phyloP scores from a whole-genome alignment of 2,329 filamentous ascomycete species.

The Trichoderma hamatum region DNA sequence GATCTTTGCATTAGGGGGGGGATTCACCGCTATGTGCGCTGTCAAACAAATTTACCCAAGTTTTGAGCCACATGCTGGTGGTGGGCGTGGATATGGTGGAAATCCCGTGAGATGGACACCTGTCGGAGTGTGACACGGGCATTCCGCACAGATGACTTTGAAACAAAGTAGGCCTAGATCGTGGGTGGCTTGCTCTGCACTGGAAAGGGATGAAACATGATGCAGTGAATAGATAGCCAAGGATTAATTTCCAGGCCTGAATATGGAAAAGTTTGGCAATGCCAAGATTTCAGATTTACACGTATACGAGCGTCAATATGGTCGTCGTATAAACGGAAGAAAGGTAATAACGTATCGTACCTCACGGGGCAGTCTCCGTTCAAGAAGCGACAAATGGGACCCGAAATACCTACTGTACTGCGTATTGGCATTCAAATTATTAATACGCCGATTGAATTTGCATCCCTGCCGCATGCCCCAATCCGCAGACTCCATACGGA shows the following conservation, averaged over 20 bases:
- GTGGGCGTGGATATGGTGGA: background rate
- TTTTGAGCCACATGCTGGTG: background rate
- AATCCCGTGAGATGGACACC: background rate
- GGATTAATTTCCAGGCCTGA: background rate
- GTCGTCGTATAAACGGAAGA: background rate
- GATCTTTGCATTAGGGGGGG: background rate
- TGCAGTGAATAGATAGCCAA: no score
- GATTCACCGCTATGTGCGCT: conserved; percentile 17
- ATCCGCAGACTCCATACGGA: background rate
- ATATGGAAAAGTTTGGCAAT: background rate
- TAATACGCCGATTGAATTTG: background rate
- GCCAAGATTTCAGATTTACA: background rate
- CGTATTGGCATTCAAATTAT: background rate
- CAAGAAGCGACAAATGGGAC: no score
- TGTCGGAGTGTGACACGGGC: background rate
- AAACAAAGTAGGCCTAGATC: background rate
- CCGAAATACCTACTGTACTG: no score
- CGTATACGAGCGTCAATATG: background rate
- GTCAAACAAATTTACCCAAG: background rate
- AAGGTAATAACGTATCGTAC: background rate
- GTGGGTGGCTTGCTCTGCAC: background rate
- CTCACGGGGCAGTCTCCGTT: background rate
- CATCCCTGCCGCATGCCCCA: background rate
- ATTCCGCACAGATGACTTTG: background rate
- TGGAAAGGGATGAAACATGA: background rate